A percentile compares a stretch with the other conserved stretches of the same genome.
These are phyloP conservation scores for Crithidia brevicula DNA, from an alignment of 208 protist genomes.

Conservation along the genomic window DNA sequence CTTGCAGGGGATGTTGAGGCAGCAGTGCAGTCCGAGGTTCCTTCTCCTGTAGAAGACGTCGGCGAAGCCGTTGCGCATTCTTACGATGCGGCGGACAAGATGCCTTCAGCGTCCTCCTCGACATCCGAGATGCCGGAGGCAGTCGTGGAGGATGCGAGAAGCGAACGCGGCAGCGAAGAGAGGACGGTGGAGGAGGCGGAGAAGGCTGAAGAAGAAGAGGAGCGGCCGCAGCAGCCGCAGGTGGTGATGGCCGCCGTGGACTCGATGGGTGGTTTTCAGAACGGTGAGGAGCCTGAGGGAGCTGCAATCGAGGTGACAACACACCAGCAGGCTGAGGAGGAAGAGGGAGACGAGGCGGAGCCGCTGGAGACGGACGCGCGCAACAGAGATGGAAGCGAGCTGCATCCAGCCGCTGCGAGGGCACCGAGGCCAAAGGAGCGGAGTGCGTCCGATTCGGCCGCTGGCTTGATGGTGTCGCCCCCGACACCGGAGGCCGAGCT, in stretches of 20 bases:
- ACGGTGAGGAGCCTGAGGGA: background rate
- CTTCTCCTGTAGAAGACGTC: too few relatives aligned
- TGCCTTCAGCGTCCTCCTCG: too few relatives aligned
- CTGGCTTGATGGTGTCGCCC: background rate
- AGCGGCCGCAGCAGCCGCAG: conserved; percentile 1
- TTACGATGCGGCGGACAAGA: too few relatives aligned
- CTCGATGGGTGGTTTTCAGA: background rate
- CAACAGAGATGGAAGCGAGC: too few relatives aligned
- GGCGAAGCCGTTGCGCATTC: too few relatives aligned
- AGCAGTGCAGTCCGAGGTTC: too few relatives aligned
- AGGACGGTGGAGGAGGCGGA: background rate
- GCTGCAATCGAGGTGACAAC: background rate
- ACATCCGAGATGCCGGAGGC: background rate
- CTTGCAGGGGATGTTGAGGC: too few relatives aligned
- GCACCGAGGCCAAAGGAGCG: background rate
- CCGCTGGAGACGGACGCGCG: background rate
- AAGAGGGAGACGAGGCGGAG: background rate
- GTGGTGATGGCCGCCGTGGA: background rate
- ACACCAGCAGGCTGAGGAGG: background rate
- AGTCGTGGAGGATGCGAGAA: background rate
- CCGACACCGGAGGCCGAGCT: background rate
- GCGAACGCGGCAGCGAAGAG: background rate
- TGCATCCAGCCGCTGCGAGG: too few relatives aligned
- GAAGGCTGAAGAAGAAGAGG: background rate
- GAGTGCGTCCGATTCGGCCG: background rate